Conservation (phyloP, 371 early-diverging fungal genomes). For the Mucor indicus region DNA sequence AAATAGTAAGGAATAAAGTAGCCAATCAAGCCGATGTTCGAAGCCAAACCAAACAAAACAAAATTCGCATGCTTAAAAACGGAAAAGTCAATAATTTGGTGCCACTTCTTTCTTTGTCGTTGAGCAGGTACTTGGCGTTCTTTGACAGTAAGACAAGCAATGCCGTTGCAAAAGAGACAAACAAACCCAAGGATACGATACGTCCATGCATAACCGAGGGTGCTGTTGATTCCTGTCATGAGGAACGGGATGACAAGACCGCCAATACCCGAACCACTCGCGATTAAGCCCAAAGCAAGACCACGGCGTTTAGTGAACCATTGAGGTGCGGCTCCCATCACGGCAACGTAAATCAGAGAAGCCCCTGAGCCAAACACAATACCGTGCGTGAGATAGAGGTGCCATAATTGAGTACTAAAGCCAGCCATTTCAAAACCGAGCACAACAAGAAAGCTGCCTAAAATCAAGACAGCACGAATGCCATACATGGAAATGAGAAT, state of each 20-base stretch:
- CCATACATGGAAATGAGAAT: constrained; percentile 23
- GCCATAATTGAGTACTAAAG: constrained; percentile 22
- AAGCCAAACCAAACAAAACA: constrained; percentile 22
- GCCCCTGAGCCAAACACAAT: constrained; percentile 46
- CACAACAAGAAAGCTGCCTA: constrained; percentile 13
- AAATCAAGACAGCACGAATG: constrained; percentile 10
- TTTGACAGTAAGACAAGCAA: constrained; percentile 40
- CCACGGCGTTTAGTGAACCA: constrained; percentile 72
- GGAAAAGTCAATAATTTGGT: constrained; percentile 7
- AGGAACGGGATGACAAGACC: constrained; percentile 70
- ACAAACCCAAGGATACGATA: constrained; percentile 56
- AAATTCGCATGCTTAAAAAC: constrained; percentile 15
- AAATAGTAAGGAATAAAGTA: constrained; percentile 37
- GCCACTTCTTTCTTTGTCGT: constrained; percentile 6
- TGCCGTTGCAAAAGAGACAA: constrained; percentile 29
- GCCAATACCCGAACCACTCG: constrained; percentile 77
- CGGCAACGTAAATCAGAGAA: constrained; percentile 17
- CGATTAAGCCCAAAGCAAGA: constrained; percentile 69
- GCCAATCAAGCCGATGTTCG: constrained; percentile 25
- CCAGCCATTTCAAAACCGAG: constrained; percentile 29
- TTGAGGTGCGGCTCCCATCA: constrained; percentile 58
- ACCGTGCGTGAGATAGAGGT: constrained; percentile 27
- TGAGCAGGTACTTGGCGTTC: constrained; percentile 19
- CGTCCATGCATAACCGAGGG: constrained; percentile 55
- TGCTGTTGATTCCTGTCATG: constrained; percentile 51